Percentiles rank a stretch among this genome's conserved stretches.
phyloP scores from a whole-genome alignment of 306 rosid genomes.

The Rubus idaeus region DNA sequence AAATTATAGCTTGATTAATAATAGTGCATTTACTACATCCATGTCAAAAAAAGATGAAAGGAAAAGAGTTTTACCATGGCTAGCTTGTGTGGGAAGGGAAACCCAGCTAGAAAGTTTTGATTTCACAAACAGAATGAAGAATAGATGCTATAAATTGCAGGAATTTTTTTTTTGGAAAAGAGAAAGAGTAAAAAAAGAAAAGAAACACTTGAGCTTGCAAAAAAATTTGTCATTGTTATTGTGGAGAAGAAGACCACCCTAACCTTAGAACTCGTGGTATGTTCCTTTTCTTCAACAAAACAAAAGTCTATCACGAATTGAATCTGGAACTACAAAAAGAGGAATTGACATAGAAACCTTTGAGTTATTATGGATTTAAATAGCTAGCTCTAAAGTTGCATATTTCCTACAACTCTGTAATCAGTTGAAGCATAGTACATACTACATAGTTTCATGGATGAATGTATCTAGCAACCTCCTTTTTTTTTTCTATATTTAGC shows the following conservation, averaged over 20 bases:
- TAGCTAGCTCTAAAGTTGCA: neutral
- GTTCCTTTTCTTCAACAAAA: neutral
- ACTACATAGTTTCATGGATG: too few relatives aligned
- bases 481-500: neutral
- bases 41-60: neutral
- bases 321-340: neutral
- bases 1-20: neutral
- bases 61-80: neutral
- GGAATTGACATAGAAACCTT: too few relatives aligned
- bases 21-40: neutral
- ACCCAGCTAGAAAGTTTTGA: neutral
- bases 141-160: neutral
- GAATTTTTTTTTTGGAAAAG: too few relatives aligned
- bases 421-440: neutral
- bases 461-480: neutral
- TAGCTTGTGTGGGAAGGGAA: neutral
- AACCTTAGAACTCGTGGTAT: too few relatives aligned
- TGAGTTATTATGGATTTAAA: neutral
- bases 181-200: neutral
- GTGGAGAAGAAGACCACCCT: neutral
- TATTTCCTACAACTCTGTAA: neutral
- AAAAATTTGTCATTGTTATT: neutral
- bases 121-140: neutral
- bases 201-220: neutral
- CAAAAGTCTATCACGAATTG: neutral